phyloP scores from a whole-genome alignment of 1,139 yeast genomes.

The Pichia sp. region DNA sequence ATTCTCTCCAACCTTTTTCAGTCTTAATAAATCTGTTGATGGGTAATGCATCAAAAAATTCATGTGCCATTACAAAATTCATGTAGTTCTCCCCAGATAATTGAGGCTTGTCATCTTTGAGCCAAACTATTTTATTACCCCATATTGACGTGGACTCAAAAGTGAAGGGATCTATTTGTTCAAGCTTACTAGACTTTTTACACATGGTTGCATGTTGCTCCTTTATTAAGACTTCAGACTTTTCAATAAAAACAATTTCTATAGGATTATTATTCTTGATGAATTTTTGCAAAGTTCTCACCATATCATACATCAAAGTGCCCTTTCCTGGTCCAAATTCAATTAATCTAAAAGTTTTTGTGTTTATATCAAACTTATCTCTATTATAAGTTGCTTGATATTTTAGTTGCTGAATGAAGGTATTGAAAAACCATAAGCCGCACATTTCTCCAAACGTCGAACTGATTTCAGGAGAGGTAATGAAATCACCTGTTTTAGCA shows the following conservation, averaged over 20 bases:
- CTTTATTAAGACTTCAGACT: conserved; percentile 56
- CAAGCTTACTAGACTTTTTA: conserved; percentile 23
- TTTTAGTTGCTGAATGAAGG: conserved; percentile 49
- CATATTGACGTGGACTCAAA: conserved; percentile 40
- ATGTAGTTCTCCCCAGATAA: conserved; percentile 29
- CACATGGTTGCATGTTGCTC: conserved; percentile 52
- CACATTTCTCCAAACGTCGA: conserved; percentile 84
- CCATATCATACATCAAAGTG: conserved; percentile 62
- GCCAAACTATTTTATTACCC: conserved; percentile 57
- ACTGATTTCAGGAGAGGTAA: conserved; percentile 82
- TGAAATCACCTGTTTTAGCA: conserved; percentile 56
- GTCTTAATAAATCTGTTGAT: conserved; percentile 63
- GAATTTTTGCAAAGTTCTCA: conserved; percentile 42
- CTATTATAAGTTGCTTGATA: conserved; percentile 35
- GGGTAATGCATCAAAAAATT: conserved; percentile 83
- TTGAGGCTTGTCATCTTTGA: conserved; percentile 49
- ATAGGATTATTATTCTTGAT: conserved; percentile 28
- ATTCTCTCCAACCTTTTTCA: conserved; percentile 68
- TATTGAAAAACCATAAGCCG: conserved; percentile 63
- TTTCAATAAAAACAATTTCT: conserved; percentile 59
- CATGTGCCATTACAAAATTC: conserved; percentile 73
- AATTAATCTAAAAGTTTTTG: conserved; percentile 42
- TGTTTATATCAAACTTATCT: conserved; percentile 18
- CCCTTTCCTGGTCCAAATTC: conserved; percentile 90
- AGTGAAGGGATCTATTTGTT: conserved; percentile 31